phyloP scores from a whole-genome alignment of 768 basidiomycete species.

The Artomyces pyxidatus region DNA sequence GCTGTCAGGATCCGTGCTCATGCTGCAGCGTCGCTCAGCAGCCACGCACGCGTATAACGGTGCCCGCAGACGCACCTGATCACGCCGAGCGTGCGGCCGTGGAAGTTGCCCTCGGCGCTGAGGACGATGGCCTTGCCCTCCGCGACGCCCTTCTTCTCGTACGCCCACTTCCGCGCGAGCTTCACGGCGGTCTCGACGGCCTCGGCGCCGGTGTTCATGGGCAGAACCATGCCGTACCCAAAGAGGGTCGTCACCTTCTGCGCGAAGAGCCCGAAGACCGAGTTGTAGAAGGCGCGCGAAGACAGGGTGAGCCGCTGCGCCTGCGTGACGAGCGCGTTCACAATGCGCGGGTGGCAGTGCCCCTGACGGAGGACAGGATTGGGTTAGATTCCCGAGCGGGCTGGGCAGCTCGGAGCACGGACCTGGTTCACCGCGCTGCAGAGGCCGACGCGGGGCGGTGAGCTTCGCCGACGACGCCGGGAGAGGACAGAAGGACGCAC shows the following conservation, averaged over 20 bases:
- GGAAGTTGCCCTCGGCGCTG: conserved; percentile 87
- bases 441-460: neutral
- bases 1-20: conserved; percentile 93
- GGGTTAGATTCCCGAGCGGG: neutral
- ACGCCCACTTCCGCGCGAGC: conserved; percentile 95
- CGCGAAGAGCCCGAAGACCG: conserved; percentile 84
- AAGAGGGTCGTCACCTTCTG: conserved; percentile 77
- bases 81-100: conserved; percentile 85
- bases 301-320: conserved; percentile 87
- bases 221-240: conserved; percentile 91
- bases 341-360: conserved; percentile 88
- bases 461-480: conserved; percentile 3
- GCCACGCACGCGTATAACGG: conserved; percentile 3
- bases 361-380: conserved; percentile 37
- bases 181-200: conserved; percentile 98
- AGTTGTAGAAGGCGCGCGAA: conserved; percentile 95
- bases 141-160: conserved; percentile 74
- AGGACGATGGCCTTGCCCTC: conserved; percentile 82
- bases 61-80: conserved; percentile 46
- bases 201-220: conserved; percentile 99
- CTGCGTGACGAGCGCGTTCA: conserved; percentile 74
- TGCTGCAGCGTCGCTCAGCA: conserved; percentile 33
- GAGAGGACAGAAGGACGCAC: conserved; percentile 39
- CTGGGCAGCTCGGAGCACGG: conserved; percentile 22
- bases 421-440: conserved; percentile 83